Percentiles rank a stretch among this genome's conserved stretches.
Evolutionary conservation across 495 filamentous ascomycete species (phyloP).

Genomic region (Hypoxylon rickii): DNA sequence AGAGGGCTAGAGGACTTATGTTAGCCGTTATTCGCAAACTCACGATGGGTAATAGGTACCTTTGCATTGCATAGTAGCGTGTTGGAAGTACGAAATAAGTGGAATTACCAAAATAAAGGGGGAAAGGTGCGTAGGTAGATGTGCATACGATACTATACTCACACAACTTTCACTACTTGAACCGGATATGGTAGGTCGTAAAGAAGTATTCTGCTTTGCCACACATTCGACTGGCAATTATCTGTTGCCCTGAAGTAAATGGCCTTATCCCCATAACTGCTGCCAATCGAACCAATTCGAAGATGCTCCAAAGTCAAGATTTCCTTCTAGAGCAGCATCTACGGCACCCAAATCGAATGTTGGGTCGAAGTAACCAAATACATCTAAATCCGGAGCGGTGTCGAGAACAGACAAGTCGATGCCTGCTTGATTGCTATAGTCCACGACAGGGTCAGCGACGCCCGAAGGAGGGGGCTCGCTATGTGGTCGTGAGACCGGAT

Average conservation of each 20-base stretch:
- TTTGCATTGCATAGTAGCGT: too few relatives aligned
- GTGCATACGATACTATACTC: too few relatives aligned
- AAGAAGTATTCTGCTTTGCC: too few relatives aligned
- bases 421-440: conserved; percentile 15
- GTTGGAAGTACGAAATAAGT: too few relatives aligned
- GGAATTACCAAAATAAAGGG: too few relatives aligned
- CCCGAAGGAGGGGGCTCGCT: conserved; percentile 9
- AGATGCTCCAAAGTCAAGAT: conserved; percentile 45
- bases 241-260: not conserved
- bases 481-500: conserved; percentile 16
- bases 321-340: conserved; percentile 48
- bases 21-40: too few relatives aligned
- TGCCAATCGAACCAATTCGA: conserved; percentile 45
- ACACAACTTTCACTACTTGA: too few relatives aligned
- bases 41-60: too few relatives aligned
- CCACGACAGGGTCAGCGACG: conserved; percentile 1
- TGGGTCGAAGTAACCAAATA: conserved; percentile 52
- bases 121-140: too few relatives aligned
- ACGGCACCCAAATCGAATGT: conserved; percentile 48
- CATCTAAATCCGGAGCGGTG: conserved; percentile 42
- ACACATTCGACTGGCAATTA: not conserved
- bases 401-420: conserved; percentile 41
- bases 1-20: not conserved
- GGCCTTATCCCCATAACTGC: conserved; percentile 30
- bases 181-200: too few relatives aligned